Evolutionary conservation across 1,284 basidiomycete genomes (phyloP), one percentile per base, ranked within the genome.

Genomic region (Peniophora sp.): DNA sequence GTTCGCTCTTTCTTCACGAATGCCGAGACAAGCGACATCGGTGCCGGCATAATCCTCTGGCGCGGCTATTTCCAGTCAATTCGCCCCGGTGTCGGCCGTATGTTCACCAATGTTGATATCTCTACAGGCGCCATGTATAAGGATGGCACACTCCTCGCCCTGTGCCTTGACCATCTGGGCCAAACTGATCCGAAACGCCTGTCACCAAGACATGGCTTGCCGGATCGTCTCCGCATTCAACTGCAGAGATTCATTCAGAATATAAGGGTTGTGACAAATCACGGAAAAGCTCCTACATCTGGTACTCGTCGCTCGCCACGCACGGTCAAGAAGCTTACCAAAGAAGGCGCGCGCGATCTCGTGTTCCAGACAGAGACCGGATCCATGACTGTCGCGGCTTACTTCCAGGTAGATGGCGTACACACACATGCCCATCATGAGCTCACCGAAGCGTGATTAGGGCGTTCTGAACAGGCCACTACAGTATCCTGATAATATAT

Each of bases 31-130:
- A 77, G 75, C 58, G 73, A 79, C 52, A 85, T 90, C 9, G 85
- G 86, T 2, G 57, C 65, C 2, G 86, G 87, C 1, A 70, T 90
- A 18, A 72, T 81, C 43, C 68, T 88, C 2, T 86, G 85, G 83
- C 73, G 85, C 15, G 85, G 85, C 1, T 85, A 85, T 55, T 88
- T 88, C 64, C 85, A 87, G 61, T 87, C 83, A 0, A 77, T 88
- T 23, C 73, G 87, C 12, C 87, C 87, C 9, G 83, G 77, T 0
- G 74, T 80, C 18, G 77, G 78, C 1, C 72, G 71, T 15, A 79
- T 88, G 70, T 65, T 88, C 41, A 78, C 90, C 60, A 90, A 90
- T 56, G 75, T 90, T 54, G 88, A 90, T 55, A 86, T 88, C 51
- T 80, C 81, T 2, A 88, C 88, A 0, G 86, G 80, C 0, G 75